Evolutionary conservation across 1,284 basidiomycete species (phyloP), one percentile per base, ranked within the genome.

Genomic region (Entoloma clypeatum): DNA sequence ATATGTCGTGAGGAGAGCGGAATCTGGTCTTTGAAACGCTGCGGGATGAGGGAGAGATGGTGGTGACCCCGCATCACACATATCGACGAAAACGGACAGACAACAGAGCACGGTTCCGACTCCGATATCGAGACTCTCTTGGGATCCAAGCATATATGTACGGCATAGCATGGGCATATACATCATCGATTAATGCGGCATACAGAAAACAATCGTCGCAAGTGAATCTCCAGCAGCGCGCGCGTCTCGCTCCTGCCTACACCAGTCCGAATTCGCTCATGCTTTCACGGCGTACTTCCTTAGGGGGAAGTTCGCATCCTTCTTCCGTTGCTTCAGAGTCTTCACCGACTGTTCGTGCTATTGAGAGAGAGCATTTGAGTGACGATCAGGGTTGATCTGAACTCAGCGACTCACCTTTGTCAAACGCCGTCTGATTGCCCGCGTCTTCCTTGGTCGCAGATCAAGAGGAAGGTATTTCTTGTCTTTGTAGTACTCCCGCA

Each of bases 401-500:
- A 31, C 14, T 38, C n/a, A 3, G 23, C 5, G 2, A 51, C 80
- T 44, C 47, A 91, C 91, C 76, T 86, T 85, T 59, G 92, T 93
- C 68, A 99, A 71, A 67, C 92, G 83, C 71, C 95, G 81, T 63
- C 96, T 83, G 78, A 99, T 97, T 46, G 96, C 96, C 58, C 96
- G 90, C 54, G 96, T 99, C 85, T 89, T 93, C 89, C 99, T 99
- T 57, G 83, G 68, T 55, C 96, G 92, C 63, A 99, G 87, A 77
- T 99, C 96, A 55, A 99, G 92, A 55, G 96, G 96, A 52, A 89
- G 72, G 75, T 91, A 91, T 68, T 94, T 96, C 86, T 98, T 97
- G 68, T 76, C 74, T 79, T 94, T 95, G 89, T 98, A 98, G 77
- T 87, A 92, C 71, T 98, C 94, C 52, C 92, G 90, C 56, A 98